Conservation (phyloP, 23 red algal species). For the Agarophyton chilense region DNA sequence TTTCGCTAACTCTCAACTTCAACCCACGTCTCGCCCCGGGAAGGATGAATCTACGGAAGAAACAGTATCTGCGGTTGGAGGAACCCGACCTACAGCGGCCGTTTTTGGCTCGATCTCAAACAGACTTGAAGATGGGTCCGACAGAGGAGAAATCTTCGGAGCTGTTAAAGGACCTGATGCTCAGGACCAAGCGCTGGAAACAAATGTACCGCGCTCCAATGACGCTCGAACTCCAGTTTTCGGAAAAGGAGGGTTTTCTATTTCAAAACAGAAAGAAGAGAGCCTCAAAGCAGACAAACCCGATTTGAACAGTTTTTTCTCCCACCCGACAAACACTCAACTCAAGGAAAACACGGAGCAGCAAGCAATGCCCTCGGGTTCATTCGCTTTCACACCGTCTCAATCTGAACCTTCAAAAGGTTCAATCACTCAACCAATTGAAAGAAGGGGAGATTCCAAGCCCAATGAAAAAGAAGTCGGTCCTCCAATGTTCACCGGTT, state of each 20-base stretch:
- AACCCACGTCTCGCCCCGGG: background rate
- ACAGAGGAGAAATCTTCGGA: background rate
- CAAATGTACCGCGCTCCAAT: background rate
- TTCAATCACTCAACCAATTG: background rate
- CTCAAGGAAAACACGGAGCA: background rate
- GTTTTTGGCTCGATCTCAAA: no score
- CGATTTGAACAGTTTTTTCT: background rate
- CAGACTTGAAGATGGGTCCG: no score
- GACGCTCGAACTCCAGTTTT: background rate
- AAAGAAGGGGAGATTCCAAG: background rate
- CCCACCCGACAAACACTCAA: background rate
- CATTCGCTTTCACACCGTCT: background rate
- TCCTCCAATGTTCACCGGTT: background rate
- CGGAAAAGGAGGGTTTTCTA: background rate
- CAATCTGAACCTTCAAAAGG: background rate
- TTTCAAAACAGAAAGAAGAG: background rate
- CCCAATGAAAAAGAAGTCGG: background rate
- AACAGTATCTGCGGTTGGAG: background rate
- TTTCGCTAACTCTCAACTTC: conserved; percentile 17
- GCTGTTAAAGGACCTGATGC: background rate
- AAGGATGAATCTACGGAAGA: background rate
- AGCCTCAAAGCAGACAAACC: background rate
- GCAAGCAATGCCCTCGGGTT: background rate
- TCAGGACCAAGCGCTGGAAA: background rate
- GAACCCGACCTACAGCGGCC: background rate